Evolutionary conservation across 2,329 filamentous ascomycete species (phyloP), one percentile per base, ranked within the genome.

Genomic region (Neurospora crassa): DNA sequence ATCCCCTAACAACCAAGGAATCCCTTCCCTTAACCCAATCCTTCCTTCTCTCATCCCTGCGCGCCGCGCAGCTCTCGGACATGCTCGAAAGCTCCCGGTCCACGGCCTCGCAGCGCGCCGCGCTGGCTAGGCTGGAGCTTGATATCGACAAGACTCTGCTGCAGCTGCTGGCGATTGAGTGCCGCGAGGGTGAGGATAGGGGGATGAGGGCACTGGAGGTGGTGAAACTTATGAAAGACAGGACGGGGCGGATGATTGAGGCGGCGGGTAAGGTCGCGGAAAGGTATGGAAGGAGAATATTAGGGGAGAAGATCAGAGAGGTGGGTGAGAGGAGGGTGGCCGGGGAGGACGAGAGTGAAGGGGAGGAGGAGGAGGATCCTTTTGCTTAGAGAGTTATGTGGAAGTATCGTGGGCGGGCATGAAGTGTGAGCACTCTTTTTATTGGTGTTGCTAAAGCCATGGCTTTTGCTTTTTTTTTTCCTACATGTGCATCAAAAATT

Each of bases 171-270:
- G 94, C 93, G 2, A 84, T 91, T 7, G 96, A 98, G 83, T 99
- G 96, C 79, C 89, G 94, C 72, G 93, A 96, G 75, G 93, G 94
- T 67, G 96, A 99, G 80, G 94, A 98, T 74, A 87, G 92, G 40
- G 95, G 94, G 6, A 97, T 97, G 93, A 93, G 95, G 75, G 95
- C 95, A 0, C 84, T 99, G 43, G 96, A 99, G 82, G 87, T 98
- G 77, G 96, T 97, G 40, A 86, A 88, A 73, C 84, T 99, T 77
- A 92, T 99, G 90, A 88, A 87, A 67, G 94, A 98, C 82, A 86
- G 89, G 67, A 92, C 89, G 72, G 95, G 95, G 20, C 91, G 92
- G 79, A 97, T 97, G 92, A 81, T 97, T 71, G 94, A 97, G 79
- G 92, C 95, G 5, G 96, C 96, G 1, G 89, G 90, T 71, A 97